Conservation (phyloP, 2,329 filamentous ascomycete species). For the Aspergillus spinulosporus region DNA sequence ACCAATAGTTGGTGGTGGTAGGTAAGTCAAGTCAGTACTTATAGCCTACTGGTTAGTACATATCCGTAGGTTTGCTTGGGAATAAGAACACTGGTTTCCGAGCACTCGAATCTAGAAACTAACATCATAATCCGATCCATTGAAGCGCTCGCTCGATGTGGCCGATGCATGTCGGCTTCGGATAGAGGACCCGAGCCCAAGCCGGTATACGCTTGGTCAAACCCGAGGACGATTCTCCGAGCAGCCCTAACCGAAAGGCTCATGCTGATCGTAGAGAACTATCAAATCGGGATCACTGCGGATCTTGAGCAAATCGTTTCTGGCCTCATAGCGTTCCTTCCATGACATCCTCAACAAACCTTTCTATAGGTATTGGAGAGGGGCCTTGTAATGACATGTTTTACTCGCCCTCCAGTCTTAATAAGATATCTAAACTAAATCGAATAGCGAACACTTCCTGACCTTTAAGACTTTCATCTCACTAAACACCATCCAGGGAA, state of each 20-base stretch:
- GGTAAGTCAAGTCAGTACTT: not conserved
- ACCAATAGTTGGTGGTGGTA: not conserved
- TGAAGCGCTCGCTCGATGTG: not conserved
- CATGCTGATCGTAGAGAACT: not conserved
- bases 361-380: not conserved
- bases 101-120: not conserved
- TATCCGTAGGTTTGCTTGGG: not conserved
- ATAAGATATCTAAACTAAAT: not conserved
- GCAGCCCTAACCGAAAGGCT: not conserved
- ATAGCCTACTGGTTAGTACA: not conserved
- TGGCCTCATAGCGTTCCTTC: not conserved
- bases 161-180: not conserved
- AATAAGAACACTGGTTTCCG: not conserved
- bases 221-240: not conserved
- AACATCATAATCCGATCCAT: no score
- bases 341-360: not conserved
- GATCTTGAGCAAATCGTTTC: not conserved
- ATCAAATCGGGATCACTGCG: not conserved
- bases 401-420: not conserved
- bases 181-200: not conserved
- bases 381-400: not conserved
- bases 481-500: not conserved
- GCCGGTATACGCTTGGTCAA: not conserved
- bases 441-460: not conserved
- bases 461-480: not conserved